Evolutionary conservation across 2,329 filamentous ascomycete genomes (phyloP).

Genomic region (Cladophialophora bantiana): DNA sequence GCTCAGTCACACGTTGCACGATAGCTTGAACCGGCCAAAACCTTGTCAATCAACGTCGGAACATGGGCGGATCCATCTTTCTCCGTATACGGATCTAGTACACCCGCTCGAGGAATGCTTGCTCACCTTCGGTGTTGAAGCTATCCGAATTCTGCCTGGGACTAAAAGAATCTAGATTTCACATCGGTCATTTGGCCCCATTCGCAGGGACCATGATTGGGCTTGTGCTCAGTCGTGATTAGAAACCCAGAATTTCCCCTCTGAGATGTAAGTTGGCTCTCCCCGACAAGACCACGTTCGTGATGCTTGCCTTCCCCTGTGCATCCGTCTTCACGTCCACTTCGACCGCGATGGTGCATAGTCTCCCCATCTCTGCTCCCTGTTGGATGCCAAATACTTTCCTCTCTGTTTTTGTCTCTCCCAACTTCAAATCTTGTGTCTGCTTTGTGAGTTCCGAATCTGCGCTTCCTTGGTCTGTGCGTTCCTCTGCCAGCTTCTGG

Average conservation of each 20-base stretch:
- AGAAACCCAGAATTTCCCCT: conserved; percentile 50
- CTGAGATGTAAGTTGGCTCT: conserved; percentile 56
- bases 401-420: conserved; percentile 47
- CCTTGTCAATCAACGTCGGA: conserved; percentile 5
- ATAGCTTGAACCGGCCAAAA: background rate
- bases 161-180: background rate
- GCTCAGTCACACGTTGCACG: background rate
- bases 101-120: conserved; percentile 1
- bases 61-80: conserved; percentile 1
- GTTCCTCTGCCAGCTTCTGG: conserved; percentile 44
- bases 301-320: conserved; percentile 56
- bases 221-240: background rate
- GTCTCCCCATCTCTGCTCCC: conserved; percentile 71
- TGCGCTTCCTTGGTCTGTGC: conserved; percentile 57
- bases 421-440: conserved; percentile 46
- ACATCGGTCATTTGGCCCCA: background rate
- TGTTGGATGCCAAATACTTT: conserved; percentile 64
- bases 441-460: conserved; percentile 51
- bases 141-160: conserved; percentile 16
- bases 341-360: conserved; percentile 50
- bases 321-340: conserved; percentile 53
- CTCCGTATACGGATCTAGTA: background rate
- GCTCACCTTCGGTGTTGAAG: background rate
- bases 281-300: conserved; percentile 48
- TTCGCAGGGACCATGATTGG: background rate